Evolutionary conservation across 768 basidiomycete species (phyloP), one percentile per base, ranked within the genome.

Genomic region (Amyloporia xantha): DNA sequence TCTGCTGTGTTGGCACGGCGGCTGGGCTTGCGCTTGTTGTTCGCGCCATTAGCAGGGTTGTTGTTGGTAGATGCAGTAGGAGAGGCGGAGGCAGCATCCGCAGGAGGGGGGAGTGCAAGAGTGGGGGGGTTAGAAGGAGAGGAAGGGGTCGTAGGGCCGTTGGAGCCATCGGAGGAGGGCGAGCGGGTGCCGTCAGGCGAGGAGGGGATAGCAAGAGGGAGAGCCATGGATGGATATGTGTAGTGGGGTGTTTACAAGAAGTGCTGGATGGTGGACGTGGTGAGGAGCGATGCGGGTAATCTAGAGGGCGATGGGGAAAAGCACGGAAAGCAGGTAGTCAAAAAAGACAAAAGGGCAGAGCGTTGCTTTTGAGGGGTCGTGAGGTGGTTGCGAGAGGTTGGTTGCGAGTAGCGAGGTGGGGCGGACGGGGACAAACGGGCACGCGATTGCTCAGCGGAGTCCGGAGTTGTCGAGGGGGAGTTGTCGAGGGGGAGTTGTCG

Each of bases 1-100:
- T 97, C 95, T 44, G 93, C 94, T 45, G 94, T 97, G 70, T 97
- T 97, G 45, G 92, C 93, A 26, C 93, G 81, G 54, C 91, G 77
- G 60, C 79, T 81, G 48, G 90, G 81, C 66, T 95, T 95, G 66
- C 87, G 81, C 64, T 87, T 90, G 50, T 70, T 62, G 52, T 77
- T 76, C n/a, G 68, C 54, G 46, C 46, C 54, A 46, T 56, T 50
- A 13, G 61, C 45, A 19, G 57, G 64, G 48, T 48, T 54, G 45
- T 54, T 49, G n/a, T 60, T 47, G 26, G 62, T 45, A 35, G 53
- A 44, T 44, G 59, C 25, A 49, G 59, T 48, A 23, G 56, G 23
- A n/a, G 57, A 41, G 46, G 49, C 15, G 56, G 56, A 55, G 52
- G 23, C 53, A 20, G 44, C 49, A 39, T 62, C 59, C 36, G 66